phyloP scores from a whole-genome alignment of 495 filamentous ascomycete species.

The Bathelium albidoporum region DNA sequence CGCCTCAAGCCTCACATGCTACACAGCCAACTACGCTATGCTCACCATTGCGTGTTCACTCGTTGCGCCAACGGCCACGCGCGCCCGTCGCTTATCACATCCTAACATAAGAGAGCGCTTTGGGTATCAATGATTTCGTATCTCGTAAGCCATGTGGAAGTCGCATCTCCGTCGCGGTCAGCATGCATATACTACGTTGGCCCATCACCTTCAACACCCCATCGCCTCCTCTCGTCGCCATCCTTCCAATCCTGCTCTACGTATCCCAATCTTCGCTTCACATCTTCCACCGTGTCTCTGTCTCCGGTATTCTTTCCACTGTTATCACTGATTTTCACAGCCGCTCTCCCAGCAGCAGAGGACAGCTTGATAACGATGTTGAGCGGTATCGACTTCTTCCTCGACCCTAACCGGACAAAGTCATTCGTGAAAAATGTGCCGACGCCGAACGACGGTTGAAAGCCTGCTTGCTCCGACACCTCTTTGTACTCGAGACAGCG shows the following conservation, averaged over 20 bases:
- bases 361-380: constrained; percentile 98
- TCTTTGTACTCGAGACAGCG: constrained; percentile 81
- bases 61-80: background rate
- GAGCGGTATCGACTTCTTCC: constrained; percentile 78
- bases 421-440: constrained; percentile 93
- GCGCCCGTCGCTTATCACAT: background rate
- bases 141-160: background rate
- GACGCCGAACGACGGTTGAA: constrained; percentile 79
- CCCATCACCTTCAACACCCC: constrained; percentile 36
- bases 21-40: background rate
- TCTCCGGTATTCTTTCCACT: constrained; percentile 94
- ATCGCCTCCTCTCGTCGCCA: constrained; percentile 75
- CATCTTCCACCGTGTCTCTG: constrained; percentile 60
- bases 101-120: background rate
- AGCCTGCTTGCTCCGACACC: constrained; percentile 66
- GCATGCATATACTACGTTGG: background rate
- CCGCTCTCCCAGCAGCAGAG: constrained; percentile 68
- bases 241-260: constrained; percentile 70
- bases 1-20: background rate
- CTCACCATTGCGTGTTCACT: background rate
- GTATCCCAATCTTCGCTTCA: constrained; percentile 80
- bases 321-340: constrained; percentile 95
- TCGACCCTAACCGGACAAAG: constrained; percentile 54
- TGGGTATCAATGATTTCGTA: background rate
- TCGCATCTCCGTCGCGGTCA: background rate